Conservation (phyloP, 148 eudicot genomes). For the Rhododendron vialii region DNA sequence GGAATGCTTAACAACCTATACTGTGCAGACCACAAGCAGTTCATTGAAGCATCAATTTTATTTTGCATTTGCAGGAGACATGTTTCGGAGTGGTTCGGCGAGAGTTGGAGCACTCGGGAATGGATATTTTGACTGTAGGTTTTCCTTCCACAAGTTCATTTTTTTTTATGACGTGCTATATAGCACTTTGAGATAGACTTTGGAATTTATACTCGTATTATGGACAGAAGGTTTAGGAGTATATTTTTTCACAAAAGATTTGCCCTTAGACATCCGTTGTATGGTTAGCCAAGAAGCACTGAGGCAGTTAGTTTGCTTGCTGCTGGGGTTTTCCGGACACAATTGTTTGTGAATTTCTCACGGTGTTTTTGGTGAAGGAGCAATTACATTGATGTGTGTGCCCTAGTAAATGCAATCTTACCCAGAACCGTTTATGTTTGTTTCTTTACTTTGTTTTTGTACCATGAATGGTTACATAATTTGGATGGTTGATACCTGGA, state of each 20-base stretch:
- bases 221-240: not conserved
- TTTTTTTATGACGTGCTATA: not conserved
- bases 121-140: constrained; percentile 49
- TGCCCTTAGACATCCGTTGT: not conserved
- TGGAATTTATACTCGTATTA: not conserved
- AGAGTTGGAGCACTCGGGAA: constrained; percentile 57
- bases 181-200: not conserved
- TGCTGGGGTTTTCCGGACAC: not conserved
- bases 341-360: not conserved
- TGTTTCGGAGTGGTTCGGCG: constrained; percentile 68
- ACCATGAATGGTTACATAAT: not conserved
- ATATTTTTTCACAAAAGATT: not conserved
- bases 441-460: not conserved
- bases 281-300: not conserved
- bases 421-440: not conserved
- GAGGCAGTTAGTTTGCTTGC: not conserved
- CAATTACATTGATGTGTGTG: not conserved
- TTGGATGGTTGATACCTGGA: not conserved
- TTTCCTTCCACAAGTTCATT: not conserved
- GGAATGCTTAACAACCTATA: not conserved
- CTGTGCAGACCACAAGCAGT: not conserved
- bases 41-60: not conserved
- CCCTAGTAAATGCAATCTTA: not conserved
- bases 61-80: constrained; percentile 55
- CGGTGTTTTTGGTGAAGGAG: not conserved